Conservation (phyloP, 257 asterid species). For the Schizonepeta tenuifolia region DNA sequence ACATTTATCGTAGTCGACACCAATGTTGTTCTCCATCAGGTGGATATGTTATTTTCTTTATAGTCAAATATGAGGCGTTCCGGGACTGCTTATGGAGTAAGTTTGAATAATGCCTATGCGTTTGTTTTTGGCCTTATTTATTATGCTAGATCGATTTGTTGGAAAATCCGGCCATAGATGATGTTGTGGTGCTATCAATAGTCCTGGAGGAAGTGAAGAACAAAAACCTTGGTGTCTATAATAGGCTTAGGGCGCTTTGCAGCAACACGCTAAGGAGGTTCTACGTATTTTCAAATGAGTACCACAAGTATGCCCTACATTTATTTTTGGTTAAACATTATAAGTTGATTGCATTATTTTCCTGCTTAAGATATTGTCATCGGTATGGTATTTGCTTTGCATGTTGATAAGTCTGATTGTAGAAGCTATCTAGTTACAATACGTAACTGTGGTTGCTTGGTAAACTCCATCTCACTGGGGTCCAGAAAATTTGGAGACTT, state of each 20-base stretch:
- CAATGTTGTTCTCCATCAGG: conserved; percentile 94
- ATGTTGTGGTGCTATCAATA: conserved; percentile 86
- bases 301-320: conserved; percentile 75
- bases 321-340: conserved; percentile 6
- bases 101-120: conserved; percentile 5
- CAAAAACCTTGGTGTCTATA: conserved; percentile 73
- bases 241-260: conserved; percentile 86
- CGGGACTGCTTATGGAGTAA: background rate
- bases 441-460: conserved; percentile 19
- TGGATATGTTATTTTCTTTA: conserved; percentile 20
- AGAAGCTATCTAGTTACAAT: conserved; percentile 6
- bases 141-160: conserved; percentile 79
- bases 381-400: background rate
- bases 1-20: conserved; percentile 74
- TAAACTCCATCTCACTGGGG: background rate
- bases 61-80: background rate
- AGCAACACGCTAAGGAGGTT: conserved; percentile 70
- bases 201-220: conserved; percentile 95
- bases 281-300: conserved; percentile 87
- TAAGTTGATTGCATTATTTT: conserved; percentile 21
- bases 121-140: background rate
- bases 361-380: conserved; percentile 10
- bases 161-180: conserved; percentile 88
- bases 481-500: background rate
- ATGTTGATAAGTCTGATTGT: conserved; percentile 6